phyloP scores from a whole-genome alignment of 2,329 filamentous ascomycete species.

The Emmonsiellopsis sp. region DNA sequence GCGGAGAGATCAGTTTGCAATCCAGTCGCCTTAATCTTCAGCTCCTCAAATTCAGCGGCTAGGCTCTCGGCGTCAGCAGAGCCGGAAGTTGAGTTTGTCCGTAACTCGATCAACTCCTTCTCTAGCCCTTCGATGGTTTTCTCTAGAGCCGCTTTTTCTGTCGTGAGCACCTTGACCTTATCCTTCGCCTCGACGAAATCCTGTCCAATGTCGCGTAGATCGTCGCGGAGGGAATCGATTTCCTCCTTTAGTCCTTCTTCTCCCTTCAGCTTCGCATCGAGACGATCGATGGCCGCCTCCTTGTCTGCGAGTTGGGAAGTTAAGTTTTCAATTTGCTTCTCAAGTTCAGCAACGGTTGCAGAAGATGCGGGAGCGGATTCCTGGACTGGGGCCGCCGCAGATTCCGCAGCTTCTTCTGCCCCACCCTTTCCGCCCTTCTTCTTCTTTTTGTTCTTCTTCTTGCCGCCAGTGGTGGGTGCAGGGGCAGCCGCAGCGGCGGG shows the following conservation, averaged over 20 bases:
- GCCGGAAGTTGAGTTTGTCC: conserved; percentile 37
- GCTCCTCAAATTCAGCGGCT: conserved; percentile 57
- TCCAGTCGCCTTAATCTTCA: conserved; percentile 60
- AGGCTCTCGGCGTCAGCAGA: conserved; percentile 45
- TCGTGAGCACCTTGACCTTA: conserved; percentile 58
- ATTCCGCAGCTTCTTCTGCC: conserved; percentile 25
- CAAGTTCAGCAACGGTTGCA: conserved; percentile 16
- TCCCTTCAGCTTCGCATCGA: conserved; percentile 64
- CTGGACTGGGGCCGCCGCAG: conserved; percentile 25
- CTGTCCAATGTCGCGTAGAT: conserved; percentile 67
- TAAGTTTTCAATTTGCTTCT: conserved; percentile 28
- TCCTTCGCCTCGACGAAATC: conserved; percentile 80
- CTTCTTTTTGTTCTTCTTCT: conserved; percentile 88
- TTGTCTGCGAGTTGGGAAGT: conserved; percentile 43
- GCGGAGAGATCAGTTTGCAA: conserved; percentile 78
- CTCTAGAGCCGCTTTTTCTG: conserved; percentile 59
- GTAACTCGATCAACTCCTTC: conserved; percentile 55
- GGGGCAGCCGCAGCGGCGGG: conserved; percentile 10
- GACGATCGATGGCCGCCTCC: conserved; percentile 61
- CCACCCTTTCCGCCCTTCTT: conserved; percentile 57
- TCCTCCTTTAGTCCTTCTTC: conserved; percentile 73
- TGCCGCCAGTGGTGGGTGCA: conserved; percentile 37
- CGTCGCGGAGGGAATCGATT: conserved; percentile 73
- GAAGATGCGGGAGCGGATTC: background rate
- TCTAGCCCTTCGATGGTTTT: conserved; percentile 60